Base-by-base conservation (phyloP, 805 yeast genomes). In the Lachancea dasiensis region DNA sequence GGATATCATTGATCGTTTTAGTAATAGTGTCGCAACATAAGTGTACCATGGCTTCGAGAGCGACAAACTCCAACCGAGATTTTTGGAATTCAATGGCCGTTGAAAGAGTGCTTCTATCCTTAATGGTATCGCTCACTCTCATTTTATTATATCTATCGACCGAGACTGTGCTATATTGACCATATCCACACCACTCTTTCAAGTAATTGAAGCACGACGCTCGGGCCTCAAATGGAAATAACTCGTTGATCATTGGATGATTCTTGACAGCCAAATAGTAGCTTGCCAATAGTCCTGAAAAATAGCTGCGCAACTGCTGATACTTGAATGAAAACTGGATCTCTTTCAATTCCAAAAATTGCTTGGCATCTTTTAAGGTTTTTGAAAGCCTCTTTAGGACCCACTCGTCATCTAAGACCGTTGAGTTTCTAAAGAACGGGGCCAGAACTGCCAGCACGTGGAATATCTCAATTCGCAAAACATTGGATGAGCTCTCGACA, bases 151-250 rank as follows among this genome's bases (percentile, higher is more conserved):
- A 86, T 31, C 96, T 67, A 28, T 81, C 82, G 21, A 76, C 77
- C 2, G 86, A 74, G 2, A 79, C 52, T 1, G 67, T 54, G 6
- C 75, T 70, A 17, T 77, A 67, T 36, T 75, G 79, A 2, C 97
- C 97, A 59, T 76, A 77, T 0, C 95, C 95, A 58, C 96, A 87
- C 99, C 99, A 92, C 56, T 86, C 95, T 47, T 84, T 89, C 40
- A 92, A 65, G 51, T 75, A 81, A 31, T 79, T 75, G 63, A 86
- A 89, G 44, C 94, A 83, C 2, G 85, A 81, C 21, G 83, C 77
- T 37, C 96, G 68, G 2, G 87, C 90, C 47, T 81, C 86, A 57
- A 89, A 87, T 1, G 95, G 90, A n/a, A 89, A 65, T 76, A 89
- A 79, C 27, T 68, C 64, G 7, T 64, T 68, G 1, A 46, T 42